Percentiles rank a stretch among this genome's conserved stretches.
These are phyloP conservation scores for Microdochium trichocladiopsis DNA, from an alignment of 2,329 filamentous ascomycete species.

Conservation along the genomic window DNA sequence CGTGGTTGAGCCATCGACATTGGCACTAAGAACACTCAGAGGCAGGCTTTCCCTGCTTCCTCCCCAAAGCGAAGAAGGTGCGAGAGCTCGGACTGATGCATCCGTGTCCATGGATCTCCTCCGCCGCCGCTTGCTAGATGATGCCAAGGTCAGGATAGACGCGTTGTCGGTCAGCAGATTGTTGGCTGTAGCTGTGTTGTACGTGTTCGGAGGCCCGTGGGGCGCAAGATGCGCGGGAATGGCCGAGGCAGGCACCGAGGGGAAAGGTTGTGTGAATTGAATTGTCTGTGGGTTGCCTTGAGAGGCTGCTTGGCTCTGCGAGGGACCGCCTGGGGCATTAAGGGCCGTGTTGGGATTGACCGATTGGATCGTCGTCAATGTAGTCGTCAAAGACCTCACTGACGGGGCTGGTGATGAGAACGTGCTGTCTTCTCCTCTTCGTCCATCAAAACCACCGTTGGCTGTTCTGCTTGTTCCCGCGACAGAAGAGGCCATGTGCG, in stretches of 20 bases:
- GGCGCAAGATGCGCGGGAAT: constrained; percentile 65
- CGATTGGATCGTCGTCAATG: constrained; percentile 79
- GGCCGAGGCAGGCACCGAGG: constrained; percentile 59
- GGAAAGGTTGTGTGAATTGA: constrained; percentile 61
- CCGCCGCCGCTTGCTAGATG: constrained; percentile 70
- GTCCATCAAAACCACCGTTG: constrained; percentile 58
- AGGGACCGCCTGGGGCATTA: constrained; percentile 9
- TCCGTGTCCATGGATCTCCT: constrained; percentile 79
- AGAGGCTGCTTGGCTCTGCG: constrained; percentile 5
- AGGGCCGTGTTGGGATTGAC: constrained; percentile 48
- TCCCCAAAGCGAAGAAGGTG: constrained; percentile 75
- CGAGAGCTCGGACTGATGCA: constrained; percentile 77
- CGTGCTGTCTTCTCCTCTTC: constrained; percentile 66
- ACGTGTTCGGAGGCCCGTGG: constrained; percentile 57
- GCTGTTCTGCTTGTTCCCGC: constrained; percentile 69
- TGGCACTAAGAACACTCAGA: constrained; percentile 69
- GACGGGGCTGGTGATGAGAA: constrained; percentile 81
- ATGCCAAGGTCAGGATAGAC: constrained; percentile 77
- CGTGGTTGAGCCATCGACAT: constrained; percentile 43
- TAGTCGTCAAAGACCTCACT: constrained; percentile 73
- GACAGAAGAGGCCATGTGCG: constrained; percentile 58
- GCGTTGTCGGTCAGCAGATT: constrained; percentile 79
- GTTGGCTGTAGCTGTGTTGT: constrained; percentile 72
- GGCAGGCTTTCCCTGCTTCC: constrained; percentile 75
- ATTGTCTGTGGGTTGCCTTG: constrained; percentile 36